Conservation (phyloP, 1,284 basidiomycete genomes). For the Moesziomyces aphidis region DNA sequence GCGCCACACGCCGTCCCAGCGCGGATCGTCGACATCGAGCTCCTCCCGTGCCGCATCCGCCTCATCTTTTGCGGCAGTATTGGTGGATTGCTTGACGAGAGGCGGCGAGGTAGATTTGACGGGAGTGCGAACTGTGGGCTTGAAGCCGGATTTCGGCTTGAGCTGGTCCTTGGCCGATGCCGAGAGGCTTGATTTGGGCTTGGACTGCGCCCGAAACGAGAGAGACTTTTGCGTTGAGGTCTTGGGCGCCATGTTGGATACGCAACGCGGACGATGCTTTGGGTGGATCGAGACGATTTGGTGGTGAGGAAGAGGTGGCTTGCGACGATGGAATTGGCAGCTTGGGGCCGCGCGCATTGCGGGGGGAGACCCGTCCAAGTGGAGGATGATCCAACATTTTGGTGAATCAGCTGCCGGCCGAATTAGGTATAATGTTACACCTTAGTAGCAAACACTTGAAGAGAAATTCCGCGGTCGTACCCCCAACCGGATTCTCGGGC, state of each 20-base stretch:
- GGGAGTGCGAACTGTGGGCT: conserved; percentile 15
- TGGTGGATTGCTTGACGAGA: conserved; percentile 6
- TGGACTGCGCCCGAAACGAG: conserved; percentile 40
- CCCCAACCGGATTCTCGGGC: background rate
- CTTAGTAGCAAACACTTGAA: background rate
- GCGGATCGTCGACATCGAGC: conserved; percentile 49
- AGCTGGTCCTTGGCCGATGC: conserved; percentile 30
- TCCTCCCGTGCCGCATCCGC: conserved; percentile 18
- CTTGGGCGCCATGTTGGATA: conserved; percentile 27
- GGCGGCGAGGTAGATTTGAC: conserved; percentile 16
- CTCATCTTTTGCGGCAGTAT: conserved; percentile 8
- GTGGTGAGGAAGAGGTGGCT: too few relatives aligned
- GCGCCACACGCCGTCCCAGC: conserved; percentile 57
- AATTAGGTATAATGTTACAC: background rate
- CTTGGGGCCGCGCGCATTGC: background rate
- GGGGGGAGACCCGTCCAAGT: background rate
- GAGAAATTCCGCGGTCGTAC: background rate
- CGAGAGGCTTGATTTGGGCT: conserved; percentile 43
- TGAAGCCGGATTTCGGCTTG: conserved; percentile 24
- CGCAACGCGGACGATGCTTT: conserved; percentile 1
- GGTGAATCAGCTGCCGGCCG: background rate
- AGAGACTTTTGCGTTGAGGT: conserved; percentile 32
- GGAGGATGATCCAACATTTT: conserved; percentile 23
- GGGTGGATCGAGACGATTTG: too few relatives aligned
- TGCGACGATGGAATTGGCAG: background rate